A percentile compares a stretch with the other conserved stretches of the same genome.
These are phyloP conservation scores for Solanum chmielewskii DNA, from an alignment of 257 asterid genomes.

Conservation along the genomic window DNA sequence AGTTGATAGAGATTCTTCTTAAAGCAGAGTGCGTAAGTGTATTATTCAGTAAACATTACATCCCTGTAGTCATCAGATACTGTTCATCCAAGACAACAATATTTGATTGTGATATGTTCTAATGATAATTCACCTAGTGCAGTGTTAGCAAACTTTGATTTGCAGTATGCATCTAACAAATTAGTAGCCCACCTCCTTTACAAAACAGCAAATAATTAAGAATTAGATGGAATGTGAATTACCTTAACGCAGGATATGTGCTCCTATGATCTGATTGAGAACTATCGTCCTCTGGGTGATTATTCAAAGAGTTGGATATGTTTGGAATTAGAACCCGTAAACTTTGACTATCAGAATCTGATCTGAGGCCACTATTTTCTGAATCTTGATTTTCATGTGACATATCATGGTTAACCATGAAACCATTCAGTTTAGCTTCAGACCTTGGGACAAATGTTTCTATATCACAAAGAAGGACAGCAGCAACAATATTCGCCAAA, in stretches of 20 bases:
- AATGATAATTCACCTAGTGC: neutral
- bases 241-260: constrained; percentile 48
- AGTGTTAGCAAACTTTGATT: neutral
- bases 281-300: constrained; percentile 20
- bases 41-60: neutral
- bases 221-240: constrained; percentile 2
- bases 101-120: neutral
- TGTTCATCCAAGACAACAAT: neutral
- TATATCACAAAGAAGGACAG: constrained; percentile 66
- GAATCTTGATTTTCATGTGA: constrained; percentile 20
- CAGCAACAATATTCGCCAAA: constrained; percentile 83
- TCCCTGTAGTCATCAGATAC: neutral
- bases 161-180: neutral
- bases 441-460: constrained; percentile 32
- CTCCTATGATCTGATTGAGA: constrained; percentile 21
- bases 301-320: constrained; percentile 33
- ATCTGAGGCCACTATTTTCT: constrained; percentile 9
- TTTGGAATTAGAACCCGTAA: constrained; percentile 22
- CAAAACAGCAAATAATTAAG: neutral
- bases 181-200: neutral
- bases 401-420: constrained; percentile 22
- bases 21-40: neutral
- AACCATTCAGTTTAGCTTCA: constrained; percentile 61
- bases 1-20: neutral
- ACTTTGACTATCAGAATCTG: constrained; percentile 20